These are phyloP conservation scores for Calonectria henricotiae DNA, from an alignment of 2,329 filamentous ascomycete species.

Conservation along the genomic window DNA sequence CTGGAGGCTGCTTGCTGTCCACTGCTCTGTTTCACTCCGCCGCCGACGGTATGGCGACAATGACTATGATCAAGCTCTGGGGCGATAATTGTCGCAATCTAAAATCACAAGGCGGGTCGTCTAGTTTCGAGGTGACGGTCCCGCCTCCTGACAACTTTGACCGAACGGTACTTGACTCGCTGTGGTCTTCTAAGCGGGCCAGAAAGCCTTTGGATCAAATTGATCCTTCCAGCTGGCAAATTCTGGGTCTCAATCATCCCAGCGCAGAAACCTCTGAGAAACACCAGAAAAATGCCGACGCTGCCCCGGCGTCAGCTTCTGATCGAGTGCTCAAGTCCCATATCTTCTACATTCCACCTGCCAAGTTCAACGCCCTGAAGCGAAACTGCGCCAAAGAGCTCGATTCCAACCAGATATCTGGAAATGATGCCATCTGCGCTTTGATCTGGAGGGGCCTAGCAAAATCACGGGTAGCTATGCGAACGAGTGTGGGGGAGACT, in stretches of 20 bases:
- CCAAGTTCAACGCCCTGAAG: slow-evolving; percentile 4
- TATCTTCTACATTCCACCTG: slow-evolving; percentile 17
- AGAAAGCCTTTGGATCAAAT: neutral
- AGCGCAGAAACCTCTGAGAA: neutral
- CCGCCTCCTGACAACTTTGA: slow-evolving; percentile 3
- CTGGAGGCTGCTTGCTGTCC: neutral
- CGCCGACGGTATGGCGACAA: neutral
- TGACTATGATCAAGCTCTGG: slow-evolving; percentile 12
- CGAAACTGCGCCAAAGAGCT: neutral
- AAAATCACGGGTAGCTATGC: neutral
- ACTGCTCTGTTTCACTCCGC: slow-evolving; percentile 2
- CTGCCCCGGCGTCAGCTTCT: neutral
- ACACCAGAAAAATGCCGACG: no score
- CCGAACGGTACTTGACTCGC: slow-evolving; percentile 1
- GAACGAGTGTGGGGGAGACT: neutral
- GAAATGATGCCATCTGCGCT: neutral
- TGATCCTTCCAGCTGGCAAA: neutral
- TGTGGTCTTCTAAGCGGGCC: neutral
- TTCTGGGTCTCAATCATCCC: neutral
- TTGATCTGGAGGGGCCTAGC: slow-evolving; percentile 2
- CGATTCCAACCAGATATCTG: neutral
- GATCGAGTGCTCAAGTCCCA: neutral
- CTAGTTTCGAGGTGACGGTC: neutral
- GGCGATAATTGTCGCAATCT: neutral
- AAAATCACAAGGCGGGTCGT: neutral